Conservation (phyloP, 1,139 yeast species). For the Spathaspora sp. region DNA sequence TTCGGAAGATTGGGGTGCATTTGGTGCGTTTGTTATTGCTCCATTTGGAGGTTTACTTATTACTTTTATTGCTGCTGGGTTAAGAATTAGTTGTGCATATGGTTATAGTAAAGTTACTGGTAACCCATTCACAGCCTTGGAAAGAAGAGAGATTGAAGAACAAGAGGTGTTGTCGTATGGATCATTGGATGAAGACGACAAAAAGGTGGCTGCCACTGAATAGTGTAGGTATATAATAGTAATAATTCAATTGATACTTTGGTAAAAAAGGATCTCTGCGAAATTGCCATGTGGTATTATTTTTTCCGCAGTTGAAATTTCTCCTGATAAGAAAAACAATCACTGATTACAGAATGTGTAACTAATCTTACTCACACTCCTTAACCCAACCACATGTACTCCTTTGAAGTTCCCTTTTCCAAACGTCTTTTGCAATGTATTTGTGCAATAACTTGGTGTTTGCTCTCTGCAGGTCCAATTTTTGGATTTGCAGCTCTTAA, state of each 20-base stretch:
- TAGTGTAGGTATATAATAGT: not conserved
- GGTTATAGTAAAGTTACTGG: conserved; percentile 38
- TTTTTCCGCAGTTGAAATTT: not conserved
- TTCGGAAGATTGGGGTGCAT: conserved; percentile 85
- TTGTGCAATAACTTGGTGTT: conserved; percentile 45
- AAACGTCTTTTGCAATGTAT: conserved; percentile 25
- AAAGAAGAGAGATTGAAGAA: conserved; percentile 38
- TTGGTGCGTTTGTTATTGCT: conserved; percentile 91
- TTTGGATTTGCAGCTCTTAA: conserved; percentile 52
- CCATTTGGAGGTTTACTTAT: conserved; percentile 76
- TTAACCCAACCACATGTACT: conserved; percentile 4
- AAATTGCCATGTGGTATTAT: not conserved
- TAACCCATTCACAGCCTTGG: conserved; percentile 55
- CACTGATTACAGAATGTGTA: not conserved
- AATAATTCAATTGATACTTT: not conserved
- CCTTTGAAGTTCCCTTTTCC: conserved; percentile 9
- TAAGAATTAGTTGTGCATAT: conserved; percentile 46
- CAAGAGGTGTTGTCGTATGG: conserved; percentile 15
- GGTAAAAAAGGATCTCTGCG: not conserved
- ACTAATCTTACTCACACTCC: not conserved
- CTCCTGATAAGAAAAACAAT: not conserved
- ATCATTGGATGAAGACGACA: conserved; percentile 14
- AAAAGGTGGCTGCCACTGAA: conserved; percentile 3
- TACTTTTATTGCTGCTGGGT: conserved; percentile 50
- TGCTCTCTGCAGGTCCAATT: conserved; percentile 46